phyloP scores from a whole-genome alignment of 202 grass and related monocot species.

The Miscanthus sacchariflorus region DNA sequence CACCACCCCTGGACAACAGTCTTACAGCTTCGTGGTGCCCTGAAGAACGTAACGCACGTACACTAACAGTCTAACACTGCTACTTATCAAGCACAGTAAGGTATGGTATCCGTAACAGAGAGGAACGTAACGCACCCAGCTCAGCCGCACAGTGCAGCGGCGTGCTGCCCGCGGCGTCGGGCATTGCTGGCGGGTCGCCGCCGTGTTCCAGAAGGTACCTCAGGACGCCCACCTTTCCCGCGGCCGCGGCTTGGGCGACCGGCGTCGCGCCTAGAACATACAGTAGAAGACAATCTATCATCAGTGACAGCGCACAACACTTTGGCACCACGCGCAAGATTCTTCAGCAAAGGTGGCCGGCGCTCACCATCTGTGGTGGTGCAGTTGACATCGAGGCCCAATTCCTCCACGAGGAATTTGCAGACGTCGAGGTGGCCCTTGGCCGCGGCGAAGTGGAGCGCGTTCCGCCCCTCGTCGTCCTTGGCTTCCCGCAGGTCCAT shows the following conservation, averaged over 20 bases:
- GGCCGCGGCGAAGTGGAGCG: constrained; percentile 14
- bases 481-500: constrained; percentile 22
- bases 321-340: no score
- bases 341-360: not conserved
- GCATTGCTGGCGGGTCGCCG: not conserved
- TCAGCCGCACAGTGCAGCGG: constrained; percentile 7
- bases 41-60: not conserved
- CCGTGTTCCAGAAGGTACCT: constrained; percentile 42
- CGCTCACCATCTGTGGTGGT: not conserved
- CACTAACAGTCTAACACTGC: no score
- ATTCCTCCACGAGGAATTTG: constrained; percentile 47
- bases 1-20: constrained; percentile 43
- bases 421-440: constrained; percentile 4
- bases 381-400: constrained; percentile 20
- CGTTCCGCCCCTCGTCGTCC: not conserved
- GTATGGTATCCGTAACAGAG: no score
- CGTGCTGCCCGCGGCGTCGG: not conserved
- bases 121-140: not conserved
- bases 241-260: not conserved
- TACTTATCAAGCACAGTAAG: not conserved
- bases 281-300: not conserved
- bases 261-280: not conserved
- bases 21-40: constrained; percentile 25
- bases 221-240: not conserved
- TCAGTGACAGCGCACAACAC: not conserved